phyloP scores from a whole-genome alignment of 805 yeast species.

The Saccharomycopsis fermentans region DNA sequence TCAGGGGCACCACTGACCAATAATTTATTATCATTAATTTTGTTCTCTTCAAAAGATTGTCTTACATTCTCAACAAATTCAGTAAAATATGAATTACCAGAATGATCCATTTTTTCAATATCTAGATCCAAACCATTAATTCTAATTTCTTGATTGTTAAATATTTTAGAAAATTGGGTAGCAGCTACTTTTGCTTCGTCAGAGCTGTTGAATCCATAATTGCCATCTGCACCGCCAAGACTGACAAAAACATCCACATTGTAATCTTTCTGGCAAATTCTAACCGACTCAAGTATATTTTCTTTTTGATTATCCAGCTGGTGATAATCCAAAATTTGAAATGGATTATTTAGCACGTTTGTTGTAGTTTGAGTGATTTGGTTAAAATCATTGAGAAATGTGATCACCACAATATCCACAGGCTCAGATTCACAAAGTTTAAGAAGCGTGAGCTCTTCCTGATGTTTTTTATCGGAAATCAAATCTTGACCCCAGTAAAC shows the following conservation, averaged over 20 bases:
- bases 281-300: constrained; percentile 25
- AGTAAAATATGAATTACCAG: constrained; percentile 63
- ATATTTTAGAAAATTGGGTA: constrained; percentile 37
- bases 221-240: constrained; percentile 51
- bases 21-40: constrained; percentile 32
- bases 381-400: constrained; percentile 62
- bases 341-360: not conserved
- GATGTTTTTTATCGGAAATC: constrained; percentile 27
- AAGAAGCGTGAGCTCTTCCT: constrained; percentile 24
- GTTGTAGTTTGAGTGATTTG: constrained; percentile 6
- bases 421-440: constrained; percentile 56
- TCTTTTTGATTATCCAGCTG: not conserved
- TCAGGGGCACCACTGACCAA: constrained; percentile 72
- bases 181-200: constrained; percentile 46
- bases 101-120: constrained; percentile 52
- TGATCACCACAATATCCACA: constrained; percentile 61
- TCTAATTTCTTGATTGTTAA: constrained; percentile 32
- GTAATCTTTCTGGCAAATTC: constrained; percentile 49
- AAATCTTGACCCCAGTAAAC: constrained; percentile 88
- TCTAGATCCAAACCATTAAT: constrained; percentile 92
- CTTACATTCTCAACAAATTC: constrained; percentile 37
- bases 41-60: constrained; percentile 34
- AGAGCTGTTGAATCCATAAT: constrained; percentile 43
- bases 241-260: constrained; percentile 50
- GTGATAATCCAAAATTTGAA: not conserved